phyloP scores from a whole-genome alignment of 495 filamentous ascomycete genomes.

The Talaromyces ruber region DNA sequence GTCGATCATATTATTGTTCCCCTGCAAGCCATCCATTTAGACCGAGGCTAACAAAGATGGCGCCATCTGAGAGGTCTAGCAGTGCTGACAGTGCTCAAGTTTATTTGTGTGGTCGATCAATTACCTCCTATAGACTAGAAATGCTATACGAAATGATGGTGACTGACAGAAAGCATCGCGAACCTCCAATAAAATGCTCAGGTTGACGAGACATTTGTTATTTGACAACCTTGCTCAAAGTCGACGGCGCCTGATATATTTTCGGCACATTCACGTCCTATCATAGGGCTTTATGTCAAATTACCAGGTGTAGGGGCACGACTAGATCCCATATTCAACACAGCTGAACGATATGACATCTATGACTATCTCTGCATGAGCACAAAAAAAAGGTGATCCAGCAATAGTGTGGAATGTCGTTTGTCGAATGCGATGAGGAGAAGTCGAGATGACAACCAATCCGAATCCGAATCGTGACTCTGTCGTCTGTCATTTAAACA shows the following conservation, averaged over 20 bases:
- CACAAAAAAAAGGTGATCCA: neutral
- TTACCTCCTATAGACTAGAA: neutral
- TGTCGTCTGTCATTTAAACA: neutral
- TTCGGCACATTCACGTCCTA: neutral
- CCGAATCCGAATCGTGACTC: neutral
- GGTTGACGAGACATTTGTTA: neutral
- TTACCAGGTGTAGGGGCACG: neutral
- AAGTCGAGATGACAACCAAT: neutral
- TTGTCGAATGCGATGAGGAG: neutral
- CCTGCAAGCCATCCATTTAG: neutral
- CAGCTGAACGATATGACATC: neutral
- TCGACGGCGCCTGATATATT: neutral
- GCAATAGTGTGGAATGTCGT: neutral
- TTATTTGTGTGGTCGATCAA: neutral
- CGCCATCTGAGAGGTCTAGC: neutral
- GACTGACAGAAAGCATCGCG: neutral
- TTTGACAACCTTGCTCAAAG: neutral
- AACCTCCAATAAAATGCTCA: neutral
- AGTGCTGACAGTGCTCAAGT: neutral
- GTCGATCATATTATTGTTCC: neutral
- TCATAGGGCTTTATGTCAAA: neutral
- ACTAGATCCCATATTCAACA: neutral
- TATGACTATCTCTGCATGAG: neutral
- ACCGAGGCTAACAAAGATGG: slow-evolving; percentile 1
- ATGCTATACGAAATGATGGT: neutral